Evolutionary conservation across 768 basidiomycete genomes (phyloP).

Genomic region (Tubosaeta sp.): DNA sequence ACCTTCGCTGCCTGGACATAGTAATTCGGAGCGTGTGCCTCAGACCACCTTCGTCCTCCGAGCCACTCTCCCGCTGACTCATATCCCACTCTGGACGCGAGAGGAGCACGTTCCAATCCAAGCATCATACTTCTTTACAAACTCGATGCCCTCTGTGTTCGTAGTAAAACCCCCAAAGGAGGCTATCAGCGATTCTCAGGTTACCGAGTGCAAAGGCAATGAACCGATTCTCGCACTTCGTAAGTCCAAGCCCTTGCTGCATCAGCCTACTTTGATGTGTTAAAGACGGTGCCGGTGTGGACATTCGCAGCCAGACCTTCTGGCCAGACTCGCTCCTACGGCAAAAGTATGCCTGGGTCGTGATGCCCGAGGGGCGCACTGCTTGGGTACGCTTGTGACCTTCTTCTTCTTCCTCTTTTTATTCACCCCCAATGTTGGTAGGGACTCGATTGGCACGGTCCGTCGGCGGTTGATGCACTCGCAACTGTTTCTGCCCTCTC

Average conservation of each 20-base stretch:
- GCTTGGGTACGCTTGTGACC: constrained; percentile 58
- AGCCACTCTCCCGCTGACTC: constrained; percentile 41
- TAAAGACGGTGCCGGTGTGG: constrained; percentile 84
- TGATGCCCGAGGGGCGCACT: constrained; percentile 79
- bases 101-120: constrained; percentile 37
- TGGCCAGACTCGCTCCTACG: constrained; percentile 63
- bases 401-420: not conserved
- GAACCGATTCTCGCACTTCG: constrained; percentile 64
- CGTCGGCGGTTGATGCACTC: constrained; percentile 71
- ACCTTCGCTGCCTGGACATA: not conserved
- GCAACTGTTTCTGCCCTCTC: constrained; percentile 53
- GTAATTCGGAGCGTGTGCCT: too few species aligned
- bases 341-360: constrained; percentile 63
- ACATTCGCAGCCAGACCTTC: constrained; percentile 49
- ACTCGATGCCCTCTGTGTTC: constrained; percentile 55
- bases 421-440: constrained; percentile 21
- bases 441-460: constrained; percentile 94
- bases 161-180: constrained; percentile 51
- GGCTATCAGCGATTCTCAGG: constrained; percentile 19
- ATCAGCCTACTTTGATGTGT: constrained; percentile 1
- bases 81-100: constrained; percentile 40
- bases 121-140: constrained; percentile 56
- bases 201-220: constrained; percentile 15
- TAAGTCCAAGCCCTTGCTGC: constrained; percentile 29
- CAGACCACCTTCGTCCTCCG: constrained; percentile 23